Conservation (phyloP, 2,329 filamentous ascomycete species). For the Aureobasidium sp. region DNA sequence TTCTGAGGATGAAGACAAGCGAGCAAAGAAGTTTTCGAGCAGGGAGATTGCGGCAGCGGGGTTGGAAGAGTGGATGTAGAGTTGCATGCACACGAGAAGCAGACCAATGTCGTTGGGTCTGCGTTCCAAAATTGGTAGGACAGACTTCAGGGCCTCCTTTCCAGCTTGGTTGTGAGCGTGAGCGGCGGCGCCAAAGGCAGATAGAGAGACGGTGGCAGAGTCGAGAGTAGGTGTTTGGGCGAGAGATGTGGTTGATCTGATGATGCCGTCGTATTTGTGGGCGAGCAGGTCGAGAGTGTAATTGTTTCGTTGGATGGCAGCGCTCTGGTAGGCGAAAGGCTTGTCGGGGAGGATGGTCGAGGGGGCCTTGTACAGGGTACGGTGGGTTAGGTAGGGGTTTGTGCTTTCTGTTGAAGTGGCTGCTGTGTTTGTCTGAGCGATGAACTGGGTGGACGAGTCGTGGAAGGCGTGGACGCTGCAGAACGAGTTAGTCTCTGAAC, state of each 20-base stretch:
- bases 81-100: slow-evolving; percentile 69
- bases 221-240: slow-evolving; percentile 37
- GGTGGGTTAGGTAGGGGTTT: slow-evolving; percentile 65
- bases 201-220: slow-evolving; percentile 45
- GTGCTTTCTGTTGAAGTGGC: slow-evolving; percentile 38
- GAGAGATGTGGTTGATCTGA: slow-evolving; percentile 46
- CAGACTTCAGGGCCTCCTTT: slow-evolving; percentile 61
- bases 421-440: slow-evolving; percentile 61
- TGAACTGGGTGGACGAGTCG: slow-evolving; percentile 59
- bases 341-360: slow-evolving; percentile 52
- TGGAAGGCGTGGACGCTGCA: slow-evolving; percentile 59
- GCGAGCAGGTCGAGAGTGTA: slow-evolving; percentile 59
- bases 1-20: slow-evolving; percentile 56
- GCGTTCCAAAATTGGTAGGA: slow-evolving; percentile 63
- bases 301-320: slow-evolving; percentile 55
- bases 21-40: slow-evolving; percentile 67
- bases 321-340: slow-evolving; percentile 65
- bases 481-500: background rate
- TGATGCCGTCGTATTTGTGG: slow-evolving; percentile 62
- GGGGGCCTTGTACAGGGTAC: slow-evolving; percentile 51
- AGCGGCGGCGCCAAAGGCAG: slow-evolving; percentile 67
- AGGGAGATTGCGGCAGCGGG: slow-evolving; percentile 65
- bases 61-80: slow-evolving; percentile 68
- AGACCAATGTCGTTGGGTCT: slow-evolving; percentile 75
- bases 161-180: slow-evolving; percentile 57